phyloP scores from a whole-genome alignment of 1,284 basidiomycete species.

The Leccinum huronense region DNA sequence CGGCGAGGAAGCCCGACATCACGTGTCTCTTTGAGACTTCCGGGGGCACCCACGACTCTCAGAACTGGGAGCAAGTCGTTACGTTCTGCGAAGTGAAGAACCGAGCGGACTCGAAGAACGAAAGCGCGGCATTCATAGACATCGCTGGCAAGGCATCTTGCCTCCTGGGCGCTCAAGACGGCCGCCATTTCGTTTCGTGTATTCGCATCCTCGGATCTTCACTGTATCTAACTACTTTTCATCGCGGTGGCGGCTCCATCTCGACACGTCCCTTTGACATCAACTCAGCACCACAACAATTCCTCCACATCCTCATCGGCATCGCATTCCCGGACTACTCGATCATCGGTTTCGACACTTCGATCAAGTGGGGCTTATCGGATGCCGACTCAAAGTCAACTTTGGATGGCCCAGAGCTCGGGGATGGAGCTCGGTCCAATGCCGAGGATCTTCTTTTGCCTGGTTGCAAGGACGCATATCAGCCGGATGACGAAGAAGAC shows the following conservation, averaged over 20 bases:
- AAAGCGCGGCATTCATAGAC: neutral
- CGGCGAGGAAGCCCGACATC: neutral
- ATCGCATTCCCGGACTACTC: neutral
- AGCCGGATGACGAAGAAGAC: neutral
- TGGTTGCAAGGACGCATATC: neutral
- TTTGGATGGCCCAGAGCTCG: neutral
- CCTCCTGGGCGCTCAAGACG: neutral
- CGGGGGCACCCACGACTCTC: neutral
- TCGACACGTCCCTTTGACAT: neutral
- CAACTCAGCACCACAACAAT: neutral
- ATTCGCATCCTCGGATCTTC: neutral
- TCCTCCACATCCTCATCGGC: neutral
- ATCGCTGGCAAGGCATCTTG: neutral
- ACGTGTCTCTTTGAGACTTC: neutral
- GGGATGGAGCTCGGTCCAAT: neutral
- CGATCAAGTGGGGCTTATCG: neutral
- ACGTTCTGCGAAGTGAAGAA: slow-evolving; percentile 7
- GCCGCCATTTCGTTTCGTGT: neutral
- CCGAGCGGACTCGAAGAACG: too few species aligned
- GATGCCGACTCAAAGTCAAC: neutral
- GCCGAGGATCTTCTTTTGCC: neutral
- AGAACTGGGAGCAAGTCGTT: neutral
- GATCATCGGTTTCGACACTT: neutral
- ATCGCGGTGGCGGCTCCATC: neutral
- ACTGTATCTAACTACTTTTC: neutral